Percentiles rank a stretch among this genome's conserved stretches.
Conservation (phyloP, 163 green algal species). For the Smithsoniella earleae region DNA sequence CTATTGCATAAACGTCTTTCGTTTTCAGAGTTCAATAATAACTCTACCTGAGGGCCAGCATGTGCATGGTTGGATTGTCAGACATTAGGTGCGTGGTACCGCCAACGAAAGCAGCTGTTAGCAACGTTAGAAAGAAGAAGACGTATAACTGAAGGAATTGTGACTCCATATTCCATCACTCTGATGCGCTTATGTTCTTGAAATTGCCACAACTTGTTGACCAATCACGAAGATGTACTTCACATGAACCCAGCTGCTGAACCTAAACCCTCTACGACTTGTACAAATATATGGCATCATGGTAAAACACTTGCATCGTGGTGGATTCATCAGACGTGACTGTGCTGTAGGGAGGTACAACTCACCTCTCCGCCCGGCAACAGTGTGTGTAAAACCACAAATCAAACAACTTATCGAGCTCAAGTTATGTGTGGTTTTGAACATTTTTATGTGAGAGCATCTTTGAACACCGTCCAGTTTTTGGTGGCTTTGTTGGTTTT, state of each 20-base stretch:
- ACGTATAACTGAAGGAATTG: neutral
- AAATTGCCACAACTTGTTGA: neutral
- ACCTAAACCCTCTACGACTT: too few relatives aligned
- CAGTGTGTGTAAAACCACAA: too few relatives aligned
- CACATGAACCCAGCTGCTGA: neutral
- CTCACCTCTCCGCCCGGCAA: too few relatives aligned
- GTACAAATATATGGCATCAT: neutral
- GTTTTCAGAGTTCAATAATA: neutral
- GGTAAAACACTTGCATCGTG: neutral
- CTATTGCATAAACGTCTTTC: neutral
- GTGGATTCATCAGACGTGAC: too few relatives aligned
- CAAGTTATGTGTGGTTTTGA: too few relatives aligned
- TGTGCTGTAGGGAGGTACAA: too few relatives aligned
- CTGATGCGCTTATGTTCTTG: neutral
- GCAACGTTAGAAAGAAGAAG: neutral
- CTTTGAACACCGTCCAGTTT: too few relatives aligned
- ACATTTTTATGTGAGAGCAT: too few relatives aligned
- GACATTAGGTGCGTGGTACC: neutral
- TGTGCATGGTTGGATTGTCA: neutral
- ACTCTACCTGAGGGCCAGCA: constrained; percentile 4
- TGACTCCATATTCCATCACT: neutral
- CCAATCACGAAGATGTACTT: neutral
- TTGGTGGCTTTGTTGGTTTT: too few relatives aligned
- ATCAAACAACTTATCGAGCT: too few relatives aligned
- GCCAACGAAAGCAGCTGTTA: neutral